Evolutionary conservation across 2,329 filamentous ascomycete genomes (phyloP).

Genomic region (Aureobasidium mangrovei): DNA sequence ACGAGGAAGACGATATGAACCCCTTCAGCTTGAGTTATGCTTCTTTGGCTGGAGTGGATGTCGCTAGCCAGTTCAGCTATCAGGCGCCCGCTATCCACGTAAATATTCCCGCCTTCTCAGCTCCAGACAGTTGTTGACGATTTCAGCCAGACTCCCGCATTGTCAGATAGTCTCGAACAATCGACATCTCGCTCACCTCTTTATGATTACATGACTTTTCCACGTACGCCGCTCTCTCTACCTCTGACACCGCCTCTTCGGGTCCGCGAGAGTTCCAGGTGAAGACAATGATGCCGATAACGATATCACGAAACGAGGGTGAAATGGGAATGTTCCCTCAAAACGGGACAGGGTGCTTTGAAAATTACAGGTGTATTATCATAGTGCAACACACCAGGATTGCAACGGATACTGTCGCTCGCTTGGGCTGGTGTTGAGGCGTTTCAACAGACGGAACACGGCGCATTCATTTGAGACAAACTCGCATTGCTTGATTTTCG

Average conservation of each 20-base stretch:
- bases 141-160: constrained; percentile 58
- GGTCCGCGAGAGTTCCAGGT: constrained; percentile 15
- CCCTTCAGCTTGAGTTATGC: constrained; percentile 61
- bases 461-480: neutral
- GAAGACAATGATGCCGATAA: neutral
- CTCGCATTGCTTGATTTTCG: neutral
- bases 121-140: constrained; percentile 6
- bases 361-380: neutral
- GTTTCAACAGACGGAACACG: neutral
- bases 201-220: constrained; percentile 35
- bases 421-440: neutral
- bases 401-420: constrained; percentile 1
- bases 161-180: constrained; percentile 64
- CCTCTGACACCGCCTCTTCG: constrained; percentile 53
- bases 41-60: constrained; percentile 56
- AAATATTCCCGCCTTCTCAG: constrained; percentile 42
- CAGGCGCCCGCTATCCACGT: constrained; percentile 65
- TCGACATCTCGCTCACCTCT: constrained; percentile 41
- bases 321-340: neutral
- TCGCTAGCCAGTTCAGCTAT: constrained; percentile 44
- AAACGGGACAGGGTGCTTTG: neutral
- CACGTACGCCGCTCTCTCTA: constrained; percentile 65
- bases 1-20: constrained; percentile 53
- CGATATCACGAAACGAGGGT: neutral
- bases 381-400: neutral